Evolutionary conservation across 139 green algal species (phyloP), one percentile per base, ranked within the genome.

Genomic region (Spirogloea muscicola): DNA sequence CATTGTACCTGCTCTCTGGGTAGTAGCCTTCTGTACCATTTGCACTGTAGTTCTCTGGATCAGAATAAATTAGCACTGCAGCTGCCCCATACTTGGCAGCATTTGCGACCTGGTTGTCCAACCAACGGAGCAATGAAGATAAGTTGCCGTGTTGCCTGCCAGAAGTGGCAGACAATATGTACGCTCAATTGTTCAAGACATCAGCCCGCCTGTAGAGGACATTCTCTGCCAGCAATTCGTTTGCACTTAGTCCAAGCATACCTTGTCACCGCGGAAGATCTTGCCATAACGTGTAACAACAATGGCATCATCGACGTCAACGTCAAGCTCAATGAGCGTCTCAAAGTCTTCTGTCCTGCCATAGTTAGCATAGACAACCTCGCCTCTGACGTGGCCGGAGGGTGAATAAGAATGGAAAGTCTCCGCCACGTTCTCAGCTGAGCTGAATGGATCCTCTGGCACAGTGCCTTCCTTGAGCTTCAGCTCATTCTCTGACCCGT

Each of bases 301-400:
- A 25, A 81, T 49, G 40, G 27, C 37, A 31, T 63, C 73, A 25
- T 29, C 42, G 31, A 31, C 7, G 16, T 74, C 33, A 5, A 69
- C 46, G 6, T 63, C 73, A n/a, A 76, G 33, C 10, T 13, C 21
- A 13, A 16, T 27, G 13, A 81, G 48, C 43, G 27, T 21, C 9
- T n/a, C 73, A 68, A 81, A 81, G 34, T 81, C 73, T 48, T 62
- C 73, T 9, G 27, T 59, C 10, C 37, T 33, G 13, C 73, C 73
- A 27, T 81, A 76, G 37, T 81, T 81, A 48, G 57, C 73, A 33
- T 81, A 81, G 2, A 81, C 63, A 1, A 81, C 72, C 31, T 73
- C 49, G 1, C 27, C 72, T 6, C 39, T 73, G 39, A 63, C 59
- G 9, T 34, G 58, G 25, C 70, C 70, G n/a, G 43, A 66, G 13